A percentile compares a stretch with the other conserved stretches of the same genome.
phyloP scores from a whole-genome alignment of 2,329 filamentous ascomycete species.

The Phyllosticta ampelicida region DNA sequence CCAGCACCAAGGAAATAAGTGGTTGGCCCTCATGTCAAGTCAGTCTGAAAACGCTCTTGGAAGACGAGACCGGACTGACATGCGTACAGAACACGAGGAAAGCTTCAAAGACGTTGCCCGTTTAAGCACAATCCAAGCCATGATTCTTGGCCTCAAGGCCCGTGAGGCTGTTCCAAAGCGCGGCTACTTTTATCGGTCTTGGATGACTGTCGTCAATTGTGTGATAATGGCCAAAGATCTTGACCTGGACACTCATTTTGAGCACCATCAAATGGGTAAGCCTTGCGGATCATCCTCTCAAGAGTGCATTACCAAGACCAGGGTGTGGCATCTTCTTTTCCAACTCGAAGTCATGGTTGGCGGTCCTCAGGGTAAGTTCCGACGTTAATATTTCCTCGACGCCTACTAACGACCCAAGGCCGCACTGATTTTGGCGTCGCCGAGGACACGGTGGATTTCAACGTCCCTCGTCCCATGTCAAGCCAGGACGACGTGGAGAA shows the following conservation, averaged over 20 bases:
- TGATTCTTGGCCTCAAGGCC: slow-evolving; percentile 80
- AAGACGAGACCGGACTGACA: slow-evolving; percentile 13
- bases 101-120: slow-evolving; percentile 88
- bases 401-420: slow-evolving; percentile 31
- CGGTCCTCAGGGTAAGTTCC: slow-evolving; percentile 66
- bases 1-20: slow-evolving; percentile 74
- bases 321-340: slow-evolving; percentile 84
- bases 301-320: slow-evolving; percentile 75
- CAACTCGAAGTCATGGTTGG: slow-evolving; percentile 87
- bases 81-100: slow-evolving; percentile 63
- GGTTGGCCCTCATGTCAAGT: slow-evolving; percentile 85
- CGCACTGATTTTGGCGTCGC: slow-evolving; percentile 70
- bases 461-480: slow-evolving; percentile 50
- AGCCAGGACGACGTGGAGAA: slow-evolving; percentile 66
- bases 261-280: slow-evolving; percentile 62
- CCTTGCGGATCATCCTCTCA: slow-evolving; percentile 56
- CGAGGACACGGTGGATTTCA: slow-evolving; percentile 65
- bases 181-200: slow-evolving; percentile 93
- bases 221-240: slow-evolving; percentile 90
- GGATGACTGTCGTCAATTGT: slow-evolving; percentile 89
- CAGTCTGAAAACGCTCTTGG: slow-evolving; percentile 24
- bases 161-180: slow-evolving; percentile 84
- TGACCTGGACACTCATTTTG: slow-evolving; percentile 76
- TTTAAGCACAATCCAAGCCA: slow-evolving; percentile 81
- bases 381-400: background rate